These are phyloP conservation scores for Ogataea pini DNA, from an alignment of 805 yeast species.

Conservation along the genomic window DNA sequence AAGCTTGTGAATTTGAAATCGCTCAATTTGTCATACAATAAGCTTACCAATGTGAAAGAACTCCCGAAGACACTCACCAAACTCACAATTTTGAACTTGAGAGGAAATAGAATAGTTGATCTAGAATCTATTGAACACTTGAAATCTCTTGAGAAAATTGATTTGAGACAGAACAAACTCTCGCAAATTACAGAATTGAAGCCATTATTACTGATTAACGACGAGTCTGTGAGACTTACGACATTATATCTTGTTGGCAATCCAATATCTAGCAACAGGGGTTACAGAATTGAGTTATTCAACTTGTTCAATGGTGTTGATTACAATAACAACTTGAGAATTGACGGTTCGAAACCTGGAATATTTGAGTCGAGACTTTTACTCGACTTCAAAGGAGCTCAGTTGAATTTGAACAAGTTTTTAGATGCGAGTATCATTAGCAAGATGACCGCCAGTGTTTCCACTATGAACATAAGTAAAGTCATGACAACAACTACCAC, in stretches of 20 bases:
- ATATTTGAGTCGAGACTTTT: conserved; percentile 58
- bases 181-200: conserved; percentile 40
- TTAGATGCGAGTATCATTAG: conserved; percentile 37
- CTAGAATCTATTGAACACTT: conserved; percentile 49
- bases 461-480: conserved; percentile 35
- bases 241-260: conserved; percentile 41
- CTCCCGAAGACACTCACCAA: conserved; percentile 43
- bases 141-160: conserved; percentile 48
- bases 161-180: conserved; percentile 50
- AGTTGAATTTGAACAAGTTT: conserved; percentile 43
- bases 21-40: conserved; percentile 53
- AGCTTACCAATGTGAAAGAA: conserved; percentile 34
- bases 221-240: conserved; percentile 24
- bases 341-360: conserved; percentile 63
- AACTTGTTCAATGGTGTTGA: conserved; percentile 56
- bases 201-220: conserved; percentile 38
- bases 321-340: conserved; percentile 46
- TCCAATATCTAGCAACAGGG: conserved; percentile 37
- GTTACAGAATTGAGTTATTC: conserved; percentile 55
- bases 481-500: conserved; percentile 29
- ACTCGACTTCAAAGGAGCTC: conserved; percentile 50
- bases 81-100: conserved; percentile 49
- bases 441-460: conserved; percentile 40
- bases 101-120: conserved; percentile 46
- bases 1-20: conserved; percentile 50